Base-by-base conservation (phyloP, 257 asterid species). In the Solanum lycopersicoides region DNA sequence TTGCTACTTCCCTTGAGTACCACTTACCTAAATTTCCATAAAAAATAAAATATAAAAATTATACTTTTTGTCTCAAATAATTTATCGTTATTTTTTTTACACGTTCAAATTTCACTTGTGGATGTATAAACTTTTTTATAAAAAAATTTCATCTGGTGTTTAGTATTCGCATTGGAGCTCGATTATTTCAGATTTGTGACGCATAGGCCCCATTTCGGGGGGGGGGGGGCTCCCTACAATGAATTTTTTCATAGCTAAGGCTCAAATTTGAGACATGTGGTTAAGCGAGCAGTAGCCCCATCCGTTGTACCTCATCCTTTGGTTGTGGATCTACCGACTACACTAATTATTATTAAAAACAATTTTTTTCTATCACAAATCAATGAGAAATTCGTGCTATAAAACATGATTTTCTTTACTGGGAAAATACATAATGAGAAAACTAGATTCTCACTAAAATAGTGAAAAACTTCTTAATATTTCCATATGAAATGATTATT, bases 1-100 rank as follows among this genome's bases (percentile, higher is more conserved):
- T 86, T 47, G 71, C 34, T 83, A n/a, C n/a, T 53, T 80, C 63
- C 79, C 34, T 86, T 79, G 88, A 82, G 86, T 53, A 75, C 72
- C 84, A 83, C 84, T 86, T 56, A 82, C 82, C 56, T 71, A 56
- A 80, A 88, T 21, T n/a, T 13, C 21, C 63, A 53, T 53, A 53
- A 16, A 53, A 53, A 53, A 50, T 50, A 11, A 10, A 6, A 16
- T 16, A 16, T 0, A 4, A 25, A 66, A 66, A 66, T 6, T 68
- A 63, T 63, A 63, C 4, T 10, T 7, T 2, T 0, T 4, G 71
- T n/a, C 32, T 63, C 32, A 56, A 56, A 56, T 18, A 18, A 56
- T 20, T 56, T 7, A 1, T 56, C 65, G 4, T 7, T 11, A 5
- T 20, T 18, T 56, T 18, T 2, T 42, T 56, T 56, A 56, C 2